These are phyloP conservation scores for Thelonectria olida DNA, from an alignment of 2,329 filamentous ascomycete species.

Conservation along the genomic window DNA sequence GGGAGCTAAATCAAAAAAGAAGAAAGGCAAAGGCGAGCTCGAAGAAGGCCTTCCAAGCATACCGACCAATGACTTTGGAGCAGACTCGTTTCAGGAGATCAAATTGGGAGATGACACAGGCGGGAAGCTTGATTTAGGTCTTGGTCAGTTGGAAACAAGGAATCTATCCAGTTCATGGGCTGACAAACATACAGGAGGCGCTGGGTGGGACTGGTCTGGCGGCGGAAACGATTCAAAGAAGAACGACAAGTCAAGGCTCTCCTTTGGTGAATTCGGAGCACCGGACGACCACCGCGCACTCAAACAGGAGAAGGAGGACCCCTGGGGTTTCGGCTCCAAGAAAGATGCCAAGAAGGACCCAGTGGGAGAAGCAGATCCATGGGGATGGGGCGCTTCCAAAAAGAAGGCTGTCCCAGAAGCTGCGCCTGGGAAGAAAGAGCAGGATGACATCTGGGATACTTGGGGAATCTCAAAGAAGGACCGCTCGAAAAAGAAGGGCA, in stretches of 20 bases:
- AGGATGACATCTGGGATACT: slow-evolving; percentile 45
- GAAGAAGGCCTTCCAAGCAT: slow-evolving; percentile 41
- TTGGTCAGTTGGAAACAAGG: slow-evolving; percentile 59
- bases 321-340: slow-evolving; percentile 41
- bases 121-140: slow-evolving; percentile 66
- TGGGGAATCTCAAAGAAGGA: slow-evolving; percentile 46
- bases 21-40: slow-evolving; percentile 52
- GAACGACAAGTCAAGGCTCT: slow-evolving; percentile 54
- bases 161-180: slow-evolving; percentile 66
- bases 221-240: slow-evolving; percentile 53
- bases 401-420: slow-evolving; percentile 52
- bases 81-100: slow-evolving; percentile 71
- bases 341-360: slow-evolving; percentile 55
- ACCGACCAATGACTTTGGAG: slow-evolving; percentile 53
- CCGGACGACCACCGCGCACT: slow-evolving; percentile 42
- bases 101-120: slow-evolving; percentile 68
- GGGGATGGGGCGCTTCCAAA: slow-evolving; percentile 48
- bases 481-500: slow-evolving; percentile 43
- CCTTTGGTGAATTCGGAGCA: slow-evolving; percentile 59
- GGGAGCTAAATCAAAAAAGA: slow-evolving; percentile 51
- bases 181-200: slow-evolving; percentile 63
- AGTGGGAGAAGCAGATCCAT: slow-evolving; percentile 39
- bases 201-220: slow-evolving; percentile 54
- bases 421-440: slow-evolving; percentile 38
- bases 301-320: slow-evolving; percentile 46